phyloP scores from a whole-genome alignment of 148 eudicot species.

The Rhododendron molle region DNA sequence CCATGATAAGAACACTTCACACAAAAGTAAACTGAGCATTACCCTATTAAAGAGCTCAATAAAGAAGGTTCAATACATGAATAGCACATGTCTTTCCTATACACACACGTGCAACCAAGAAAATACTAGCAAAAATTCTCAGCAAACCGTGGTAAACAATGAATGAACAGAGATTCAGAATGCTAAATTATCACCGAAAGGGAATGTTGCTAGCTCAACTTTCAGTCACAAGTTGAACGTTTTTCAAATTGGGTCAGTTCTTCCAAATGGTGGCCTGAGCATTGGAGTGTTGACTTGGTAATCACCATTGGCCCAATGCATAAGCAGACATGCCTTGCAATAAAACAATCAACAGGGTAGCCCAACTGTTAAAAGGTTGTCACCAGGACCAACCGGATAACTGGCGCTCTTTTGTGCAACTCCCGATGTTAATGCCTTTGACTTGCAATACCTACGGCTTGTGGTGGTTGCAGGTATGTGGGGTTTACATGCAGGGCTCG shows the following conservation, averaged over 20 bases:
- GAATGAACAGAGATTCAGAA: background rate
- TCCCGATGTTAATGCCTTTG: background rate
- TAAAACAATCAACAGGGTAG: background rate
- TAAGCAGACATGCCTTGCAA: background rate
- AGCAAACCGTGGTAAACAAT: background rate
- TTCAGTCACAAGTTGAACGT: background rate
- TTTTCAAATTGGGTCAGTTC: background rate
- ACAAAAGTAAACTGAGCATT: background rate
- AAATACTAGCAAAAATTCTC: background rate
- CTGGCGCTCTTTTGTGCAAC: background rate
- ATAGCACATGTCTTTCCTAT: background rate
- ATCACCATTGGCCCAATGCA: background rate
- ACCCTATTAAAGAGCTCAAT: background rate
- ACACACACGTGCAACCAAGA: background rate
- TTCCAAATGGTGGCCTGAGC: background rate
- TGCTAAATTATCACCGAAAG: background rate
- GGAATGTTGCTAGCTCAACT: background rate
- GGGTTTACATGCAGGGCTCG: background rate
- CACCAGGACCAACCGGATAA: background rate
- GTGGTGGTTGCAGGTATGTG: background rate
- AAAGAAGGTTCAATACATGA: background rate
- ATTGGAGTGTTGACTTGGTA: background rate
- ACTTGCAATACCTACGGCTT: background rate
- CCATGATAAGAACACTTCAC: background rate
- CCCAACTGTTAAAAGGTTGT: background rate